phyloP scores from a whole-genome alignment of 1,284 basidiomycete genomes.

The Rhodotorula sp. region DNA sequence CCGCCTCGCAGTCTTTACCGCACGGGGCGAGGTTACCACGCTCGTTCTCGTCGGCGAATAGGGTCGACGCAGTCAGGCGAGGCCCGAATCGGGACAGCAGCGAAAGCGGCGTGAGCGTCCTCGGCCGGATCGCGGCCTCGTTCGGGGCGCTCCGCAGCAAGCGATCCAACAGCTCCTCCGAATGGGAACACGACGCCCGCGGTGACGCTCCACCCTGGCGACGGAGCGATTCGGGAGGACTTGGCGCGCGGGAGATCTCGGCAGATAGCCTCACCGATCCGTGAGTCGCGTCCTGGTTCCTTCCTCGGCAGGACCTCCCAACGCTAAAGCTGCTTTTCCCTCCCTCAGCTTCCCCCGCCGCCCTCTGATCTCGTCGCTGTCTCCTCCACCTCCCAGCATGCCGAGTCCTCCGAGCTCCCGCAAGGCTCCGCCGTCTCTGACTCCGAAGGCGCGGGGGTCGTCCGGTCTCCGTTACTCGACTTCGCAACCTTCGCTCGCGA shows the following conservation, averaged over 20 bases:
- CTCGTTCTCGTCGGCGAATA: too few relatives aligned
- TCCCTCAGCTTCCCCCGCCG: background rate
- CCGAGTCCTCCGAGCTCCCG: background rate
- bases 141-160: background rate
- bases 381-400: constrained; percentile 2
- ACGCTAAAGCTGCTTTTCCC: too few relatives aligned
- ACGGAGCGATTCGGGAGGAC: background rate
- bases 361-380: background rate
- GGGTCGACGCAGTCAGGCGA: background rate
- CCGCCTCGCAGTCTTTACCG: background rate
- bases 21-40: too few relatives aligned
- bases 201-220: background rate
- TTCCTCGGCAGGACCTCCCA: background rate
- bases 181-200: background rate
- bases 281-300: background rate
- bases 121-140: constrained; percentile 12
- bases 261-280: constrained; percentile 13
- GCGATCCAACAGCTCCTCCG: background rate
- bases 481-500: background rate
- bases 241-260: constrained; percentile 5
- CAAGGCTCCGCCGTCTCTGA: background rate
- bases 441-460: background rate
- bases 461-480: background rate
- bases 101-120: constrained; percentile 8
- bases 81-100: background rate